Evolutionary conservation across 176 grass and related monocot species (phyloP), one percentile per base, ranked within the genome.

Genomic region (Puccinellia tenuiflora): DNA sequence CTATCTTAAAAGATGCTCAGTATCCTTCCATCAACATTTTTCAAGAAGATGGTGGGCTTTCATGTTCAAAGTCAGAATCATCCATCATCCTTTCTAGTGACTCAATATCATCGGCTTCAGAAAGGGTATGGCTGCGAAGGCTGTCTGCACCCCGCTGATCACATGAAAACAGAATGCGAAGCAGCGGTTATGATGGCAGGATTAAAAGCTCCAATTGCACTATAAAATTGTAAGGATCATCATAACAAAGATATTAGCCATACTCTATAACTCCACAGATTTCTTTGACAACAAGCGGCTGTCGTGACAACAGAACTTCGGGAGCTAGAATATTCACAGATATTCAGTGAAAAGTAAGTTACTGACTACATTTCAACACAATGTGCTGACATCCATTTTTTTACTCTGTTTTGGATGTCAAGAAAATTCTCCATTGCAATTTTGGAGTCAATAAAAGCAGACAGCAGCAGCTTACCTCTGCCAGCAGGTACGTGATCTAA

Each of bases 191-290:
- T 61, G 45, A 77, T 7, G 6, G 6, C 30, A 43, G 52, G 26
- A 46, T 46, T 33, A 15, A 31, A n/a, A 12, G 31, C 12, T 51
- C 17, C 71, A 53, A 28, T 40, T 65, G 46, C 53, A 62, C 9
- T 75, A 55, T 46, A 55, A 73, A 73, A 35, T 57, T 52, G 20
- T 5, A 69, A 89, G 38, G 26, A 85, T 70, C 22, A 35, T 29
- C 42, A 25, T 75, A 61, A 33, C 25, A 25, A 38, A 25, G 30
- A 85, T 21, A n/a, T 79, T 29, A 45, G 30, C 21, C 89, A 54
- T 99, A 99, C 96, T 99, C 96, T 89, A 89, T 96, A 75, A 96
- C 96, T 74, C 96, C 93, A 79, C 93, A 99, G 67, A 96, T 96
- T 82, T 99, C 96, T 77, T 99, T 99, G 78, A 94, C 77, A 62